Base-by-base conservation (phyloP, 225 moss, liverwort and hornwort genomes). In the Antitrichia curtipendula region DNA sequence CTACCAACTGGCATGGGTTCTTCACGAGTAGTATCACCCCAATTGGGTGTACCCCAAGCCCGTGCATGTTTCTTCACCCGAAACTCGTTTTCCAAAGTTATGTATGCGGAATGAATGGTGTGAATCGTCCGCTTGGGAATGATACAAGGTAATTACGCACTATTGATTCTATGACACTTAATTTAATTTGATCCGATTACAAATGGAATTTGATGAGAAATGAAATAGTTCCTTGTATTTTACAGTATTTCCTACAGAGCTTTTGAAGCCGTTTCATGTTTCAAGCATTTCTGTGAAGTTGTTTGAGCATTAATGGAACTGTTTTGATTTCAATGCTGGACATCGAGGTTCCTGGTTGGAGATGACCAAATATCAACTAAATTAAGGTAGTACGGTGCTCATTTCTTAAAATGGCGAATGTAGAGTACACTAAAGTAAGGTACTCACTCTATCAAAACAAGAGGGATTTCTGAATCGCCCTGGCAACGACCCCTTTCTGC, bases 401-500 rank as follows among this genome's bases (percentile, higher is more conserved):
- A 49, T 64, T 62, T n/a, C n/a, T 23, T 21, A 63, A 79, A 57
- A 6, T 54, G 78, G 57, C 24, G 62, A 59, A 78, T 40, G 64
- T 16, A 56, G 68, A 36, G 57, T 52, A 18, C 25, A 82, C 24
- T 45, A 6, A 45, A 45, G 24, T n/a, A 5, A 56, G 60, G 40
- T 12, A 78, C 7, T 87, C 74, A 92, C 85, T 85, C 79, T 74
- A 91, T 83, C 79, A 85, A 70, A 62, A 72, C 64, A 40, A 93
- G 90, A 77, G 90, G 90, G 87, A 85, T 83, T 90, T 85, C 52
- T 90, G 91, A 29, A 93, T 80, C 59, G 96, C 96, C 87, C 90
- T 96, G 63, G 91, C 91, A 69, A 96, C 86, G n/a, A 98, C 81
- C 73, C 92, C 94, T 80, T 95, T 95, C 53, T 98, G 96, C 87